These are phyloP conservation scores for Cryptococcus neoformans DNA, from an alignment of 1,284 basidiomycete genomes.

Conservation along the genomic window DNA sequence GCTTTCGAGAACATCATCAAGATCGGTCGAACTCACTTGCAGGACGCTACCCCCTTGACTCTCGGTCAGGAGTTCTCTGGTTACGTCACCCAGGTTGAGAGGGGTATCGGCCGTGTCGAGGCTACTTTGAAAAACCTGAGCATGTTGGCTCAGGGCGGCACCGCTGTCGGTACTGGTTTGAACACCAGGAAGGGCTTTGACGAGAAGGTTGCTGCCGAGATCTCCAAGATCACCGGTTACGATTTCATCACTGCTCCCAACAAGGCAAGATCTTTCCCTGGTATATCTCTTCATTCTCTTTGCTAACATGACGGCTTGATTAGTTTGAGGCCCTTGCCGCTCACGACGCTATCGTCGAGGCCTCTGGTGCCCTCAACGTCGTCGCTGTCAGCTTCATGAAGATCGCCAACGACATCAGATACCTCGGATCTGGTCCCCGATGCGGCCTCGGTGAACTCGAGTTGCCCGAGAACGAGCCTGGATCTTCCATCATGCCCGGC, in stretches of 20 bases:
- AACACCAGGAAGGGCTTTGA: slow-evolving; percentile 98
- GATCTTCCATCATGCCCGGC: slow-evolving; percentile 99
- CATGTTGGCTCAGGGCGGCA: slow-evolving; percentile 94
- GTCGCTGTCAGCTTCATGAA: slow-evolving; percentile 97
- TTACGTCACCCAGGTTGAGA: slow-evolving; percentile 91
- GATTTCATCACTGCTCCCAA: slow-evolving; percentile 96
- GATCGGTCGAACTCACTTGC: slow-evolving; percentile 96
- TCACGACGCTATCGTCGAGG: slow-evolving; percentile 96
- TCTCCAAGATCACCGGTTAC: slow-evolving; percentile 86
- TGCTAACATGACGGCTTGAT: neutral
- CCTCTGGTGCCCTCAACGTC: slow-evolving; percentile 93
- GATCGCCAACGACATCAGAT: slow-evolving; percentile 99
- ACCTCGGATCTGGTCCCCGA: slow-evolving; percentile 94
- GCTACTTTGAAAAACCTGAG: slow-evolving; percentile 81
- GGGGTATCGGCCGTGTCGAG: slow-evolving; percentile 85
- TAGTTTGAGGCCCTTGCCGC: slow-evolving; percentile 96
- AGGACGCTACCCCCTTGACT: slow-evolving; percentile 97
- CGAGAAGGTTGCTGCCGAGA: slow-evolving; percentile 86
- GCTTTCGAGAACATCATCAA: slow-evolving; percentile 91
- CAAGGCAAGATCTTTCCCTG: slow-evolving; percentile 60
- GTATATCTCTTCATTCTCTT: neutral
- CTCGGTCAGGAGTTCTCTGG: slow-evolving; percentile 99
- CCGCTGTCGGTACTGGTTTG: slow-evolving; percentile 95
- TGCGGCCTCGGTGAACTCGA: slow-evolving; percentile 95
- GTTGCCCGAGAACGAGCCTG: slow-evolving; percentile 98